These are phyloP conservation scores for Yamadazyma oceani DNA, from an alignment of 1,139 yeast genomes.

Conservation along the genomic window DNA sequence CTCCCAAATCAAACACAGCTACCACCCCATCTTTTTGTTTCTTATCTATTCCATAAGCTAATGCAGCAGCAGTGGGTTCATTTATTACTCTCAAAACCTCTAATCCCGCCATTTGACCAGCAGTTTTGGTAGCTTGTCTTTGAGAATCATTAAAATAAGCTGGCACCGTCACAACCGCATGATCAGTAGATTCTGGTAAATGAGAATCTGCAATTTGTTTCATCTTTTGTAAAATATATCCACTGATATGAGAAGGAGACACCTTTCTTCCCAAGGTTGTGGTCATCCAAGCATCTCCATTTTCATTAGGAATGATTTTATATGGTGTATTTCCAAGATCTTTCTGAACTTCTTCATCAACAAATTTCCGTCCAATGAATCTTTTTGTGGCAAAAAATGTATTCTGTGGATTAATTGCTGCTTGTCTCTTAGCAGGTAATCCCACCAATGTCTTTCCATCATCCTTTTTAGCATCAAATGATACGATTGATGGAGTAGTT, in stretches of 20 bases:
- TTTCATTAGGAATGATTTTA: conserved; percentile 48
- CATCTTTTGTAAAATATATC: conserved; percentile 53
- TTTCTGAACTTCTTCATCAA: conserved; percentile 63
- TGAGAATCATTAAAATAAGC: conserved; percentile 80
- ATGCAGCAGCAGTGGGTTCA: conserved; percentile 83
- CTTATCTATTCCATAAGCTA: conserved; percentile 71
- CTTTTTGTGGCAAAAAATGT: conserved; percentile 77
- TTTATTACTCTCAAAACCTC: conserved; percentile 69
- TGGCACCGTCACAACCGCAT: conserved; percentile 79
- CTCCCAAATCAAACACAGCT: conserved; percentile 82
- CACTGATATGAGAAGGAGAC: conserved; percentile 61
- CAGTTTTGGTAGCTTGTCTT: conserved; percentile 73
- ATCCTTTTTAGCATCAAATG: conserved; percentile 37
- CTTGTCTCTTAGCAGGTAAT: conserved; percentile 64
- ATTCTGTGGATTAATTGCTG: conserved; percentile 61
- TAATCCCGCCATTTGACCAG: conserved; percentile 66
- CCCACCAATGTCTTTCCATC: conserved; percentile 51
- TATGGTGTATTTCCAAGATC: conserved; percentile 60
- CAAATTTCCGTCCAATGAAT: conserved; percentile 65
- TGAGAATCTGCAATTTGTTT: conserved; percentile 54
- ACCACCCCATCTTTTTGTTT: conserved; percentile 52
- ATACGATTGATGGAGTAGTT: conserved; percentile 75
- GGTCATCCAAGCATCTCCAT: conserved; percentile 64
- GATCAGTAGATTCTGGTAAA: conserved; percentile 39
- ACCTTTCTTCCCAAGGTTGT: conserved; percentile 36